phyloP scores from a whole-genome alignment of 306 rosid species.

The Alnus rubra region DNA sequence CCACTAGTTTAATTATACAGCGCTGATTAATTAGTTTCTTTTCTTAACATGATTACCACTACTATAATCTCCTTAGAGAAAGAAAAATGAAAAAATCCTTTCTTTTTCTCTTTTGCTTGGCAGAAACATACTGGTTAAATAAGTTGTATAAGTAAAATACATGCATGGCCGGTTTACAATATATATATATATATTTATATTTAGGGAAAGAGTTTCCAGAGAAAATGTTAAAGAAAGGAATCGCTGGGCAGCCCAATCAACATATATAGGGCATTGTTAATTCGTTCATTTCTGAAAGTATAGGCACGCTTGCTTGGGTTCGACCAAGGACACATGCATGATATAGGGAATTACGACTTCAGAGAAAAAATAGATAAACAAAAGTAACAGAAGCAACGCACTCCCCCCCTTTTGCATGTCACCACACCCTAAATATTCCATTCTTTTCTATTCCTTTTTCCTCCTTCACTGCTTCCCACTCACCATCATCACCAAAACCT shows the following conservation, averaged over 20 bases:
- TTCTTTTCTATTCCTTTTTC: constrained; percentile 32
- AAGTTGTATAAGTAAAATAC: too few species aligned
- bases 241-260: constrained; percentile 6
- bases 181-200: neutral
- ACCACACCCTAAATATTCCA: constrained; percentile 73
- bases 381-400: constrained; percentile 23
- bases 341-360: constrained; percentile 38
- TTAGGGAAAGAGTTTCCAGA: neutral
- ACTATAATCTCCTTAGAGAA: neutral
- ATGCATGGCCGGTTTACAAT: too few species aligned
- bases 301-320: constrained; percentile 64
- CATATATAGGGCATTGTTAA: constrained; percentile 11
- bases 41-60: too few species aligned
- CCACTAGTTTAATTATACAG: too few species aligned
- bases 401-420: constrained; percentile 50
- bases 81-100: neutral
- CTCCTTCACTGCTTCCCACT: constrained; percentile 52
- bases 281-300: constrained; percentile 22
- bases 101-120: neutral
- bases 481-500: constrained; percentile 54
- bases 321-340: constrained; percentile 39
- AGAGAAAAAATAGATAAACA: neutral
- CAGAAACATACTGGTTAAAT: neutral
- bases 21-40: too few species aligned
- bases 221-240: neutral